Conservation (phyloP, 768 basidiomycete species). For the Royoungia palumana region DNA sequence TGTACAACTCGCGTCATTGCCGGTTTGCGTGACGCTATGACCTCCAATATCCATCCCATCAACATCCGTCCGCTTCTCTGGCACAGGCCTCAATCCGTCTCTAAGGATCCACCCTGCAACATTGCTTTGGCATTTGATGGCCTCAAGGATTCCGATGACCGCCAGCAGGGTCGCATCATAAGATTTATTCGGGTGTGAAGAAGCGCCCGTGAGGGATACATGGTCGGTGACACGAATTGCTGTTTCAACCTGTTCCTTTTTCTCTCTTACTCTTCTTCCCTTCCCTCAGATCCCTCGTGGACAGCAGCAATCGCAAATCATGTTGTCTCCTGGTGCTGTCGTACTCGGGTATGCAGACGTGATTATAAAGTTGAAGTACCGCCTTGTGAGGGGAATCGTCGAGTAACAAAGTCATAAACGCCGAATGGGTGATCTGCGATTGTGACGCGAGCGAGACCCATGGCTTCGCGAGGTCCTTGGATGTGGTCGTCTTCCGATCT, state of each 20-base stretch:
- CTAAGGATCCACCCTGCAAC: constrained; percentile 64
- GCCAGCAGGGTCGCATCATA: constrained; percentile 57
- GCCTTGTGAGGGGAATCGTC: constrained; percentile 56
- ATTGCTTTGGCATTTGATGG: constrained; percentile 54
- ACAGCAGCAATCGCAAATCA: constrained; percentile 33
- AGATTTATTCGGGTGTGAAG: constrained; percentile 12
- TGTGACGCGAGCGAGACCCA: constrained; percentile 48
- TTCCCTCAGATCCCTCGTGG: constrained; percentile 14
- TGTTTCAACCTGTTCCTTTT: not conserved
- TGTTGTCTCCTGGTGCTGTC: constrained; percentile 38
- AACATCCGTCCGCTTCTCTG: constrained; percentile 3
- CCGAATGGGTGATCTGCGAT: constrained; percentile 33
- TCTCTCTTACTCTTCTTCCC: constrained; percentile 5
- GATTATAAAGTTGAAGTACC: constrained; percentile 75
- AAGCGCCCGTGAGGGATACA: not conserved
- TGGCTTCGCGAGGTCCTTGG: constrained; percentile 71
- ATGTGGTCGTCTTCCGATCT: constrained; percentile 40
- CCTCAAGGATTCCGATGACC: constrained; percentile 63
- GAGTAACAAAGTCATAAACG: constrained; percentile 46
- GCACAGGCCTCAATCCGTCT: constrained; percentile 44
- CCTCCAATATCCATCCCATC: not conserved
- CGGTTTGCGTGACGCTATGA: not conserved
- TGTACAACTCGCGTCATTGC: constrained; percentile 16
- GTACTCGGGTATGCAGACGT: constrained; percentile 75
- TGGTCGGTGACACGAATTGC: not conserved